These are phyloP conservation scores for Solanum corneliomulleri DNA, from an alignment of 257 asterid species.

Conservation along the genomic window DNA sequence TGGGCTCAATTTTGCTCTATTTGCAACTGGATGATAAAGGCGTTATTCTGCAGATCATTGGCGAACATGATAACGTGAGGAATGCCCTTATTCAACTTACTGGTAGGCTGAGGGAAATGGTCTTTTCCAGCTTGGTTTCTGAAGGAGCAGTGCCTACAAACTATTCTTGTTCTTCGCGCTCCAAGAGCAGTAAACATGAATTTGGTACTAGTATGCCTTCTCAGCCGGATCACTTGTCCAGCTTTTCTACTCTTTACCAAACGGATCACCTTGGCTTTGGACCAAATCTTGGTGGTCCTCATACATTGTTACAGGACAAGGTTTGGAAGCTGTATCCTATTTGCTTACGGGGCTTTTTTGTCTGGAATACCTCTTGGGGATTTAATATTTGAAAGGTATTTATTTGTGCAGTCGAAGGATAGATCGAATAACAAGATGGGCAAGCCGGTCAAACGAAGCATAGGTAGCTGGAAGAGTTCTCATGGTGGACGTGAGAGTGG, in stretches of 20 bases:
- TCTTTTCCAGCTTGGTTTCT: conserved; percentile 19
- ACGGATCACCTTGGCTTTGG: conserved; percentile 23
- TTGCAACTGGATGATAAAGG: background rate
- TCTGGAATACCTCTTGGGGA: background rate
- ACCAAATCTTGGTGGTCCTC: conserved; percentile 12
- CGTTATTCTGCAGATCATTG: conserved; percentile 27
- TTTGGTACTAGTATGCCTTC: conserved; percentile 3
- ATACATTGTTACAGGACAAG: conserved; percentile 12
- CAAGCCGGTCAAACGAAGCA: background rate
- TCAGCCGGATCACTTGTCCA: conserved; percentile 7
- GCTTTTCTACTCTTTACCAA: conserved; percentile 15
- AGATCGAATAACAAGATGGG: background rate
- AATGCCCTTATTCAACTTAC: conserved; percentile 44
- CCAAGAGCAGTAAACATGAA: conserved; percentile 9
- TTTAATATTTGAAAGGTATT: background rate
- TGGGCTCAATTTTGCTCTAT: background rate
- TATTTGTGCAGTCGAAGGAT: conserved; percentile 12
- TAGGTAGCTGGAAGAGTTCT: conserved; percentile 5
- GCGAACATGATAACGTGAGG: conserved; percentile 41
- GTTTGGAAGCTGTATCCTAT: background rate
- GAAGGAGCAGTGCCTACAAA: conserved; percentile 10
- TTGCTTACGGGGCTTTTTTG: background rate
- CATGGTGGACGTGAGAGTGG: conserved; percentile 7
- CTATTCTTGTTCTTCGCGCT: background rate
- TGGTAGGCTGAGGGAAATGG: conserved; percentile 35